phyloP scores from a whole-genome alignment of 2,329 filamentous ascomycete genomes.

The Sarocladium kiliense region DNA sequence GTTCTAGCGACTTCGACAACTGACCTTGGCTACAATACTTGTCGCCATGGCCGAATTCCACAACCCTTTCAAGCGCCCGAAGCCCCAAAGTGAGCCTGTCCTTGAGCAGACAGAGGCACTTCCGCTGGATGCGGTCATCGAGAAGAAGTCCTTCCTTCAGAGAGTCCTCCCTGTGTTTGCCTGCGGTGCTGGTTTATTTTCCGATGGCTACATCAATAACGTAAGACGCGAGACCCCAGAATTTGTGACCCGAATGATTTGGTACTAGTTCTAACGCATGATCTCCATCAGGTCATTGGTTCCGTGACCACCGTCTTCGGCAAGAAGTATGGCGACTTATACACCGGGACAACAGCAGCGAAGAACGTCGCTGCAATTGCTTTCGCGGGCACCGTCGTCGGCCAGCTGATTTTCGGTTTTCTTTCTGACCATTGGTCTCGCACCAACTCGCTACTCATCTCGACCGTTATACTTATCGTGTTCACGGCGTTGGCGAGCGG shows the following conservation, averaged over 20 bases:
- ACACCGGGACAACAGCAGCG: conserved; percentile 61
- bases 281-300: conserved; percentile 84
- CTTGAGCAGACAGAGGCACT: not conserved
- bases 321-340: conserved; percentile 64
- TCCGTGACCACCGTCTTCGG: conserved; percentile 75
- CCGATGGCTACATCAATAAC: conserved; percentile 87
- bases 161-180: conserved; percentile 65
- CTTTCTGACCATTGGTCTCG: conserved; percentile 80
- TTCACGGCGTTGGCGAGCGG: conserved; percentile 78
- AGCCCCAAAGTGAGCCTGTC: not conserved
- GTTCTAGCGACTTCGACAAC: too few species aligned
- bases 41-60: conserved; percentile 3
- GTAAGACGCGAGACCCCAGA: conserved; percentile 42
- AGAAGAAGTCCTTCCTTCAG: conserved; percentile 17
- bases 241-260: too few species aligned
- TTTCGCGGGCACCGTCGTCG: conserved; percentile 81
- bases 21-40: not conserved
- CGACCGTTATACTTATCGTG: conserved; percentile 76
- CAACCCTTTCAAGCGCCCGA: not conserved
- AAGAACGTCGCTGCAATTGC: conserved; percentile 76
- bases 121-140: conserved; percentile 9
- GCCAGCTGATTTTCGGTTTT: conserved; percentile 76
- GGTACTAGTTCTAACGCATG: too few species aligned
- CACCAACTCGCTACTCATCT: conserved; percentile 73
- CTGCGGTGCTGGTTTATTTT: conserved; percentile 85